These are phyloP conservation scores for Porcisia deanei DNA, from an alignment of 208 protist species.

Conservation along the genomic window DNA sequence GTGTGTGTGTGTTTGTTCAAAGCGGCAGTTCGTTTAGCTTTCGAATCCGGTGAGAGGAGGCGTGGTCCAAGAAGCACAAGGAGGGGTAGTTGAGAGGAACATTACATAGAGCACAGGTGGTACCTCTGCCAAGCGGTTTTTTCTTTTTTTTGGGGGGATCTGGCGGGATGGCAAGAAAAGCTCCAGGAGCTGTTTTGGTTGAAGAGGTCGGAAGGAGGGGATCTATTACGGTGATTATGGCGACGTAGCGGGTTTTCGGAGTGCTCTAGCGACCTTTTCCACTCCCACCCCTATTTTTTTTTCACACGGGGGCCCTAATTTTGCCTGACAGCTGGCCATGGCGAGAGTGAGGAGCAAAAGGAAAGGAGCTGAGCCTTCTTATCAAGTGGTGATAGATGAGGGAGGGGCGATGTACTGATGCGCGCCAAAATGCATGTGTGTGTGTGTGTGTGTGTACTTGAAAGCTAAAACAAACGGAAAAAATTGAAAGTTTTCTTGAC, in stretches of 20 bases:
- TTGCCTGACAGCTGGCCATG: not conserved
- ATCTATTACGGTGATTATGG: not conserved
- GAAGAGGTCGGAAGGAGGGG: not conserved
- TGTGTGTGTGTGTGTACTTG: not conserved
- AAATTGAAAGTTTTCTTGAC: not conserved
- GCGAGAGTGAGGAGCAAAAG: not conserved
- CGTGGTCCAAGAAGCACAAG: not conserved
- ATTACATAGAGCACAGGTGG: slow-evolving; percentile 1
- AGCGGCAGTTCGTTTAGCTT: slow-evolving; percentile 1
- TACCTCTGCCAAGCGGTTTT: no score
- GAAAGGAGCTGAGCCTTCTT: not conserved
- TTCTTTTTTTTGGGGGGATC: not conserved
- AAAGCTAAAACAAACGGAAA: not conserved
- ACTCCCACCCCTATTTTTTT: not conserved
- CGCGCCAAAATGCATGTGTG: not conserved
- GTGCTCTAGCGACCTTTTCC: no score
- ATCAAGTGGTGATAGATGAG: not conserved
- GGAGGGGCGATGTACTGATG: not conserved
- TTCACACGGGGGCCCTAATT: not conserved
- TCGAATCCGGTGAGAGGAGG: not conserved
- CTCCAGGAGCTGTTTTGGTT: no score
- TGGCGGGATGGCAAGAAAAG: not conserved
- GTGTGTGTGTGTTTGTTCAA: not conserved
- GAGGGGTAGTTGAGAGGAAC: not conserved
- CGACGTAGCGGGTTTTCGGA: not conserved